phyloP scores from a whole-genome alignment of 352 stramenopile species.

The Pythium chondricola region DNA sequence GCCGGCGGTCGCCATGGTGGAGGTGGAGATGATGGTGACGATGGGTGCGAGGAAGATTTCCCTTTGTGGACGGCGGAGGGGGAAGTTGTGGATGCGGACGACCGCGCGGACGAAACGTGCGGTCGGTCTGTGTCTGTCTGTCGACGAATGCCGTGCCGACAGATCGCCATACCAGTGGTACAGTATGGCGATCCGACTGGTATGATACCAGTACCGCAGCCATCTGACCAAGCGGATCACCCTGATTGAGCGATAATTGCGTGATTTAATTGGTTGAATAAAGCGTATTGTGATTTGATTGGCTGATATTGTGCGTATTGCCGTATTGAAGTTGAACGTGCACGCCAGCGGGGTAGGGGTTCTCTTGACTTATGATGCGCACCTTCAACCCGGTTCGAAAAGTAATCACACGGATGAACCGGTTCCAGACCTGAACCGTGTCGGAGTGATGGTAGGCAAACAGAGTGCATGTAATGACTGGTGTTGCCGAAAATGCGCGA shows the following conservation, averaged over 20 bases:
- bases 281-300: neutral
- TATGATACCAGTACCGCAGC: too few relatives aligned
- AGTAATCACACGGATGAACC: neutral
- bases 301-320: neutral
- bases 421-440: too few relatives aligned
- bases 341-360: too few relatives aligned
- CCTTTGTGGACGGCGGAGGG: neutral
- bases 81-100: too few relatives aligned
- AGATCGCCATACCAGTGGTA: slow-evolving; percentile 6
- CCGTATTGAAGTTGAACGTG: neutral
- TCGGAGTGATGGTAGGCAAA: too few relatives aligned
- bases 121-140: neutral
- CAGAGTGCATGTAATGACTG: too few relatives aligned
- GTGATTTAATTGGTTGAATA: neutral
- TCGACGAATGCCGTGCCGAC: slow-evolving; percentile 12
- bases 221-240: neutral
- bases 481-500: neutral
- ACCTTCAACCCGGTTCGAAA: too few relatives aligned
- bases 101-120: neutral
- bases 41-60: neutral
- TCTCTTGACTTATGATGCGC: too few relatives aligned
- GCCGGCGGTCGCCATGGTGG: slow-evolving; percentile 12
- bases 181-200: too few relatives aligned
- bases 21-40: neutral
- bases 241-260: neutral